Percentiles rank a stretch among this genome's conserved stretches.
Conservation (phyloP, 2,329 filamentous ascomycete genomes). For the Phialophora expanda region DNA sequence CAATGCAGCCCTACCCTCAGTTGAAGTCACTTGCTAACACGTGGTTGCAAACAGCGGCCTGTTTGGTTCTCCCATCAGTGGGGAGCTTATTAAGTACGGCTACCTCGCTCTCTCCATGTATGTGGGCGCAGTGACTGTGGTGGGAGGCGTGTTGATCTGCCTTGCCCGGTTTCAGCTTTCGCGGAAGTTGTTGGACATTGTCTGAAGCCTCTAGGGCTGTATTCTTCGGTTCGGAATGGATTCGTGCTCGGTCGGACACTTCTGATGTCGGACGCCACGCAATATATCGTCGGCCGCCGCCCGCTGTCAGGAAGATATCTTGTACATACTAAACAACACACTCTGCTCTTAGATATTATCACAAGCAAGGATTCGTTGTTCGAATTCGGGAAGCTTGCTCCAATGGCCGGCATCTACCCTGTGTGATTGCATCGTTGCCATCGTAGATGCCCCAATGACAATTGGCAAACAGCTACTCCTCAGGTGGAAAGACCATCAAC, state of each 20-base stretch:
- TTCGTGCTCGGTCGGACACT: not conserved
- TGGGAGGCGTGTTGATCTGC: constrained; percentile 18
- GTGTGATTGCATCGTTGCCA: not conserved
- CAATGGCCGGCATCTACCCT: not conserved
- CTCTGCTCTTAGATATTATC: not conserved
- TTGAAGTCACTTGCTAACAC: not conserved
- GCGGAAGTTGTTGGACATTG: constrained; percentile 13
- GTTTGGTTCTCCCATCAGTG: constrained; percentile 52
- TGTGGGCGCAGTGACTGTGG: constrained; percentile 6
- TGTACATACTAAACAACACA: not conserved
- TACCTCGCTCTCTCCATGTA: constrained; percentile 51
- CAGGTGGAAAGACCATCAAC: not conserved
- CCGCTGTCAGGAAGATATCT: not conserved
- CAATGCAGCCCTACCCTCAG: not conserved
- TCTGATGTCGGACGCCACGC: not conserved
- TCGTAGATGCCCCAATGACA: not conserved
- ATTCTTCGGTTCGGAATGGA: not conserved
- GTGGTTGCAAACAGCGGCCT: constrained; percentile 42
- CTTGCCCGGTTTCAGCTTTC: constrained; percentile 19
- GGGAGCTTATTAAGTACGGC: constrained; percentile 48
- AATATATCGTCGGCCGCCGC: not conserved
- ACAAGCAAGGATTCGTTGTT: not conserved
- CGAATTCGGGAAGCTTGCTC: not conserved
- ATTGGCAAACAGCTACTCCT: not conserved
- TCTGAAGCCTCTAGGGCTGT: not conserved